A percentile compares a stretch with the other conserved stretches of the same genome.
phyloP scores from a whole-genome alignment of 306 rosid species.

The Trichosanthes truncata region DNA sequence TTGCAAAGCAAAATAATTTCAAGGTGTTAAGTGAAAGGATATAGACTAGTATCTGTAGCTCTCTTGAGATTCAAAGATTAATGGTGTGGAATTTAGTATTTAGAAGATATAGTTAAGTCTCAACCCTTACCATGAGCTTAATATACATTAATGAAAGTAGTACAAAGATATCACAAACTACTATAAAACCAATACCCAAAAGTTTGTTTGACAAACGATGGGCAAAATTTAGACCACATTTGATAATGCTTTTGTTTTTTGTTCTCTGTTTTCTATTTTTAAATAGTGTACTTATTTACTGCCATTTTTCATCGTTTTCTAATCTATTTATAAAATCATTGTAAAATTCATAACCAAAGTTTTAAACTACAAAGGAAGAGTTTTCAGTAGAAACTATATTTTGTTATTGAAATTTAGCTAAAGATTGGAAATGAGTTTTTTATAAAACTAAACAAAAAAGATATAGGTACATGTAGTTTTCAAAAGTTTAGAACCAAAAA shows the following conservation, averaged over 20 bases:
- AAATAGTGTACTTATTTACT: background rate
- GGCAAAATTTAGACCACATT: background rate
- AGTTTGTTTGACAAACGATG: background rate
- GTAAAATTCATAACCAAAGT: background rate
- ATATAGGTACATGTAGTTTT: background rate
- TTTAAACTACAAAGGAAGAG: background rate
- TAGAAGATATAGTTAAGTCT: background rate
- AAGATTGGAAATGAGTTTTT: background rate
- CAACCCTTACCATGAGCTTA: background rate
- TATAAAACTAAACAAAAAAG: background rate
- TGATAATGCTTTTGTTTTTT: background rate
- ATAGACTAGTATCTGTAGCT: background rate
- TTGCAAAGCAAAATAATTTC: background rate
- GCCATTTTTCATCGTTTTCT: background rate
- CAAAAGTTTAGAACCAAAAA: background rate
- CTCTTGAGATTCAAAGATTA: background rate
- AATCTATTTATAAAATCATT: background rate
- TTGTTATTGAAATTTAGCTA: background rate
- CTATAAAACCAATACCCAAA: background rate
- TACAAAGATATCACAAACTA: background rate
- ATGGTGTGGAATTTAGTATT: background rate
- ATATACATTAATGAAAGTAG: background rate
- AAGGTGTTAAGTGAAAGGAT: background rate
- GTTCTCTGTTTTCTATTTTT: background rate
- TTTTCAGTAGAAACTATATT: background rate